Base-by-base conservation (phyloP, 176 grass and related monocot species). In the Aegilops speltoides region DNA sequence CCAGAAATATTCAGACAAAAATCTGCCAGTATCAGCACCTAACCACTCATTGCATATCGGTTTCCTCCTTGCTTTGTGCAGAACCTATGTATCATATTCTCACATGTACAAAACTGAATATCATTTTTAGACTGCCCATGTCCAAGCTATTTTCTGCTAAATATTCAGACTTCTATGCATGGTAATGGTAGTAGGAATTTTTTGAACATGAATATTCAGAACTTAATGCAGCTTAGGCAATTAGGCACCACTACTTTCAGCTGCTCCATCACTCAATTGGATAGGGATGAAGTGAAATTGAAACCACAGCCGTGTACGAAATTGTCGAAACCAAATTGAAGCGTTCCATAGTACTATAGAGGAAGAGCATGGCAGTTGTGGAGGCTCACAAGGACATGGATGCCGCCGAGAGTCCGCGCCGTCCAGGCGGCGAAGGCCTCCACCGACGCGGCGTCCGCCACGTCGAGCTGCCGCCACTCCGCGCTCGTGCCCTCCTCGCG, bases 371-470 rank as follows among this genome's bases (percentile, higher is more conserved):
- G 31, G 12, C 41, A 20, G 17, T 13, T n/a, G 14, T 1, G 54
- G 19, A 7, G 6, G 54, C 90, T 95, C 82, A 98, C 96, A 79
- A 98, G 91, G 80, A 98, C 52, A 83, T 98, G 86, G 79, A 98
- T 75, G 79, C 90, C 90, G 8, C 91, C 86, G 81, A 89, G 86
- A 66, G 84, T 71, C 3, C 40, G 73, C 43, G 66, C 76, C 23
- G 81, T 82, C 96, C 93, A 96, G 36, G 74, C 64, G 8, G 82
- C 90, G 66, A 98, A 98, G 15, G 62, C 82, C 64, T 84, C 68
- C 14, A 98, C 91, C 2, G 93, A 98, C 19, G 79, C 86, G 57
- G 69, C 75, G 79, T 91, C 88, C 77, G 69, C 57, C 70, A 98
- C 81, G 76, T 96, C 96, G 11, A 98, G 92, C 88, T 90, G 90